These are phyloP conservation scores for Phytophthora citrophthora DNA, from an alignment of 352 stramenopile genomes.

Conservation along the genomic window DNA sequence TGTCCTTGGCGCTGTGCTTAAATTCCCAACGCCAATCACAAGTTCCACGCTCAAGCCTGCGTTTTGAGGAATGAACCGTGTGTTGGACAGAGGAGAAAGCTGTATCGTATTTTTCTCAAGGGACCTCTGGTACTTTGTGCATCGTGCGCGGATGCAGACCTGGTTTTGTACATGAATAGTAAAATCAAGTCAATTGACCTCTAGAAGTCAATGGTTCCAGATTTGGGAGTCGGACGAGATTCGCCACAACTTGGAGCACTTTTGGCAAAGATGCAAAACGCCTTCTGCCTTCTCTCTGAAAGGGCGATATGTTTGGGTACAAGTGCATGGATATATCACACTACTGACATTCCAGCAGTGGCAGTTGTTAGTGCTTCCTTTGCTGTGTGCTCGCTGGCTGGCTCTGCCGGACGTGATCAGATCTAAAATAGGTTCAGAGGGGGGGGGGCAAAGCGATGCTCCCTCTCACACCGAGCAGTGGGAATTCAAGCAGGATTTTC, in stretches of 20 bases:
- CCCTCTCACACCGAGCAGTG: too few species aligned
- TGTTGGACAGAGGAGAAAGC: conserved; percentile 21
- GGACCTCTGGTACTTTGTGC: neutral
- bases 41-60: conserved; percentile 7
- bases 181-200: conserved; percentile 3
- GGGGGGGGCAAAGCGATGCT: neutral
- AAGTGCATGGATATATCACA: conserved; percentile 6
- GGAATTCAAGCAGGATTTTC: conserved; percentile 1
- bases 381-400: neutral
- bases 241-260: neutral
- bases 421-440: conserved; percentile 5
- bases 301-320: conserved; percentile 13
- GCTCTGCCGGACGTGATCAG: conserved; percentile 7
- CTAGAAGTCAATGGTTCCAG: neutral
- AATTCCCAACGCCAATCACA: conserved; percentile 9
- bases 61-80: conserved; percentile 26
- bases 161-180: conserved; percentile 3
- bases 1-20: conserved; percentile 7
- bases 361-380: neutral
- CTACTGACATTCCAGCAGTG: conserved; percentile 15
- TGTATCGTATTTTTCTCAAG: conserved; percentile 24
- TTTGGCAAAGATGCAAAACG: neutral
- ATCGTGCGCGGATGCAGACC: neutral
- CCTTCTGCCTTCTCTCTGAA: neutral
- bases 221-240: conserved; percentile 5